A percentile compares a stretch with the other conserved stretches of the same genome.
Conservation (phyloP, 2,329 filamentous ascomycete species). For the Fusarium tanahbumbuense region DNA sequence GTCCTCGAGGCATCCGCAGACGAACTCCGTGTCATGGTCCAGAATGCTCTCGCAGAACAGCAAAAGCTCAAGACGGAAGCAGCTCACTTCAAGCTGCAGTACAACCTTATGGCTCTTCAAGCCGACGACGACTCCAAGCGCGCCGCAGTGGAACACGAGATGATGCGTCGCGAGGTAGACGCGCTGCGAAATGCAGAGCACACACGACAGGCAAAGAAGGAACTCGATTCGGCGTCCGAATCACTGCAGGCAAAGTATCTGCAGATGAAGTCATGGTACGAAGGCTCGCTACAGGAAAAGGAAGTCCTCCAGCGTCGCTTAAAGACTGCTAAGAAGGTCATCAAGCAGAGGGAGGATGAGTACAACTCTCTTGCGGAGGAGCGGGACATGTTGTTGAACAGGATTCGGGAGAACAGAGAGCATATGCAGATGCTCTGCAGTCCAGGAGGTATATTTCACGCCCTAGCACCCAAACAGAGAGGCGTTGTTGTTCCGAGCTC, state of each 20-base stretch:
- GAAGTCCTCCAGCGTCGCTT: conserved; percentile 72
- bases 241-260: conserved; percentile 65
- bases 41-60: conserved; percentile 66
- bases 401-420: conserved; percentile 90
- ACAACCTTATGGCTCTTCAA: conserved; percentile 85
- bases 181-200: conserved; percentile 81
- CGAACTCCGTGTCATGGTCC: conserved; percentile 68
- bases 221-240: conserved; percentile 64
- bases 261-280: conserved; percentile 74
- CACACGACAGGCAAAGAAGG: conserved; percentile 68
- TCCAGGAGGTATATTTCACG: conserved; percentile 75
- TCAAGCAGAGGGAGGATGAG: conserved; percentile 82
- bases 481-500: conserved; percentile 54
- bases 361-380: conserved; percentile 78
- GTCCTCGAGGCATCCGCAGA: conserved; percentile 65
- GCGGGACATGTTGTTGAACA: conserved; percentile 79
- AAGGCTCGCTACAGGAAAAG: conserved; percentile 75
- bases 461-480: conserved; percentile 68
- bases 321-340: conserved; percentile 79
- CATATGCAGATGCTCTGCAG: conserved; percentile 84
- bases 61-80: conserved; percentile 79
- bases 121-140: conserved; percentile 87
- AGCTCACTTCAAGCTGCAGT: conserved; percentile 91
- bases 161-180: conserved; percentile 89
- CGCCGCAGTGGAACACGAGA: conserved; percentile 89